A percentile compares a stretch with the other conserved stretches of the same genome.
These are phyloP conservation scores for Hylodesmum podocarpum DNA, from an alignment of 306 rosid species.

Conservation along the genomic window DNA sequence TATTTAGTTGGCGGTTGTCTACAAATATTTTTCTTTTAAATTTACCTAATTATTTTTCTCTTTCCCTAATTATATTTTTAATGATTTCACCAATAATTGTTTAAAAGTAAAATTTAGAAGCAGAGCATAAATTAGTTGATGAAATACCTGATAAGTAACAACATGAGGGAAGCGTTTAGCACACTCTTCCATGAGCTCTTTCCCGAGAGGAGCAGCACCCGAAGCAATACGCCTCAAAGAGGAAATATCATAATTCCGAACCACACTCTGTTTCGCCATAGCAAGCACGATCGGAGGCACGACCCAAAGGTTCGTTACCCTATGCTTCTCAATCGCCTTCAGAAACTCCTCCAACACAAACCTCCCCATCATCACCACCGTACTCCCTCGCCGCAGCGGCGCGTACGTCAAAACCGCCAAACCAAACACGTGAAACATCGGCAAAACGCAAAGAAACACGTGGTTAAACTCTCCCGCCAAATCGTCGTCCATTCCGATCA, in stretches of 20 bases:
- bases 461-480: slow-evolving; percentile 23
- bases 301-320: slow-evolving; percentile 67
- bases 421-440: slow-evolving; percentile 84
- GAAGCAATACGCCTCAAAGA: slow-evolving; percentile 65
- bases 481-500: slow-evolving; percentile 59
- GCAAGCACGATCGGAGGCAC: slow-evolving; percentile 87
- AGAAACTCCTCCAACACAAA: slow-evolving; percentile 58
- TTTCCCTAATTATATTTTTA: too few species aligned
- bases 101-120: too few species aligned
- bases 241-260: slow-evolving; percentile 58
- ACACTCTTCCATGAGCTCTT: slow-evolving; percentile 78
- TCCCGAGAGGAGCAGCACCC: slow-evolving; percentile 93
- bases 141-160: slow-evolving; percentile 53
- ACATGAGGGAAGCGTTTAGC: slow-evolving; percentile 50
- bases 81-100: too few species aligned
- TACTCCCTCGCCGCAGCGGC: slow-evolving; percentile 59
- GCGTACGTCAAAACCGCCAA: slow-evolving; percentile 41
- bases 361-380: slow-evolving; percentile 52
- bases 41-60: too few species aligned
- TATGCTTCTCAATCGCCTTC: slow-evolving; percentile 55
- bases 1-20: too few species aligned
- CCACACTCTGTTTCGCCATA: slow-evolving; percentile 61
- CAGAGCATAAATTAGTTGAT: too few species aligned
- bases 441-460: slow-evolving; percentile 63
- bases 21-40: too few species aligned